Conservation (phyloP, 768 basidiomycete species). For the Kwoniella botswanensis region DNA sequence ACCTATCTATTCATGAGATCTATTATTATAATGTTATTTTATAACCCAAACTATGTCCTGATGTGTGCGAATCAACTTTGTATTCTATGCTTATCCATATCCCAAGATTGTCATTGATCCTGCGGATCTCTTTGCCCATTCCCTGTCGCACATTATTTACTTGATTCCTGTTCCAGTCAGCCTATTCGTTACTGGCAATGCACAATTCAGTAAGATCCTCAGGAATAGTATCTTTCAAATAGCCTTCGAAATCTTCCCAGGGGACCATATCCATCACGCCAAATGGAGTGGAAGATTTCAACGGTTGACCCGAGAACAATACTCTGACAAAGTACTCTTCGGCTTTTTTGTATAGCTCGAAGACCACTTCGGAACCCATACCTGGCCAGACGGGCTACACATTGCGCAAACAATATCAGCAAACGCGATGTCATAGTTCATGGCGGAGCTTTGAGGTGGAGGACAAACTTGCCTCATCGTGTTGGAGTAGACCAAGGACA, state of each 20-base stretch:
- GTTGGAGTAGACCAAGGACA: slow-evolving; percentile 44
- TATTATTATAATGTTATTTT: too few relatives aligned
- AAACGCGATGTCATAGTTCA: not conserved
- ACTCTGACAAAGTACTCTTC: slow-evolving; percentile 33
- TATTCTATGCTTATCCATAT: too few relatives aligned
- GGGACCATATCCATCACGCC: slow-evolving; percentile 41
- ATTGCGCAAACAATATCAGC: not conserved
- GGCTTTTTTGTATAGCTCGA: slow-evolving; percentile 40
- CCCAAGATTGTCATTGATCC: too few relatives aligned
- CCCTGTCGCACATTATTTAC: too few relatives aligned
- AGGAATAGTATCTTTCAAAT: slow-evolving; percentile 25
- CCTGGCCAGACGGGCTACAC: slow-evolving; percentile 40
- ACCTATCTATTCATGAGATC: too few relatives aligned
- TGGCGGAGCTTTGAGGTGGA: not conserved
- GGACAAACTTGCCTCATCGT: slow-evolving; percentile 20
- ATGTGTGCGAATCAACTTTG: too few relatives aligned
- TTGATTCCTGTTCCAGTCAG: not conserved
- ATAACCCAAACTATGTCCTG: not conserved
- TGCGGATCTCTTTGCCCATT: too few relatives aligned
- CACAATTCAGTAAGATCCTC: slow-evolving; percentile 25
- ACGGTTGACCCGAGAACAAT: slow-evolving; percentile 37
- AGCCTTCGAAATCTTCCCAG: slow-evolving; percentile 19
- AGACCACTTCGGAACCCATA: slow-evolving; percentile 49
- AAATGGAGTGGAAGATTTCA: slow-evolving; percentile 46
- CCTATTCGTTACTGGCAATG: slow-evolving; percentile 1